A percentile compares a stretch with the other conserved stretches of the same genome.
Evolutionary conservation across 169 alveolate genomes (phyloP).

Genomic region (Fabrea salina): DNA sequence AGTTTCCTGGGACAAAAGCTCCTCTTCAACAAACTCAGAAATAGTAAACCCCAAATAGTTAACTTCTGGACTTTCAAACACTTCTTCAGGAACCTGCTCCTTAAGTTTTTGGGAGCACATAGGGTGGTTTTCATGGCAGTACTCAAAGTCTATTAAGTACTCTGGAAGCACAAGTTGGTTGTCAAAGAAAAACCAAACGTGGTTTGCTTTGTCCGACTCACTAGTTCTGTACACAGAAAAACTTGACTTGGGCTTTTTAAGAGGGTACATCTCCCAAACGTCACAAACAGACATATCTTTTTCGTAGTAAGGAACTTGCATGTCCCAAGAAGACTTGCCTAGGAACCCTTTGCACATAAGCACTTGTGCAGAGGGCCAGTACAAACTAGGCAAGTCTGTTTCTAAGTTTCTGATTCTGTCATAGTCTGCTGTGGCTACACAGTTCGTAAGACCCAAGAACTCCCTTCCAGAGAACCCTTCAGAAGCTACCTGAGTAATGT

Average conservation of each 20-base stretch:
- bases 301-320: conserved; percentile 6
- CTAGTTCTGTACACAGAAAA: conserved; percentile 49
- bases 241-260: conserved; percentile 18
- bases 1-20: background rate
- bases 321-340: conserved; percentile 42
- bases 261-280: background rate
- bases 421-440: background rate
- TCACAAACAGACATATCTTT: background rate
- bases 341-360: conserved; percentile 9
- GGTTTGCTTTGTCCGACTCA: conserved; percentile 56
- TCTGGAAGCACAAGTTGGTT: conserved; percentile 72
- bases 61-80: conserved; percentile 1
- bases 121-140: conserved; percentile 9
- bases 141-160: conserved; percentile 72
- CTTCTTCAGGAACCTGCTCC: background rate
- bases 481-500: background rate
- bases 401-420: background rate
- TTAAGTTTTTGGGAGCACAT: background rate
- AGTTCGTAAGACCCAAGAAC: background rate
- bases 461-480: conserved; percentile 9
- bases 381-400: background rate
- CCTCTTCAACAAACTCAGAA: background rate
- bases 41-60: background rate
- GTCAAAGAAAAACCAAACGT: conserved; percentile 70
- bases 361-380: background rate